Percentiles rank a stretch among this genome's conserved stretches.
phyloP scores from a whole-genome alignment of 1,284 basidiomycete species.

The Phellinidium pouzarii region DNA sequence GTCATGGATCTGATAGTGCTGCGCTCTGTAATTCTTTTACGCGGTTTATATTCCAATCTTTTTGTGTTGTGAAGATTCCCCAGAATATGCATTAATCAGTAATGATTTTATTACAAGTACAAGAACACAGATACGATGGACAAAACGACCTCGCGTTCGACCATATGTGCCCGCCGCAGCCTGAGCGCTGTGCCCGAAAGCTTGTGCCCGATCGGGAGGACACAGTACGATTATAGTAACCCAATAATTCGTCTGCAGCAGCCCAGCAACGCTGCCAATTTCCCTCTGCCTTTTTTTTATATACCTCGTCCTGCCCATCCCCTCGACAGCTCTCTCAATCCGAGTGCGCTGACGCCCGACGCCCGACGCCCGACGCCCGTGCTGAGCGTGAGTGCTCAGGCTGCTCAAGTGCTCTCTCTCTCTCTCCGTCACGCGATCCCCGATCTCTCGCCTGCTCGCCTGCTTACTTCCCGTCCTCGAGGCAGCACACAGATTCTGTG shows the following conservation, averaged over 20 bases:
- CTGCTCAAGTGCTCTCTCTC: background rate
- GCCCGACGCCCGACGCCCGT: background rate
- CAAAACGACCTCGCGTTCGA: no score
- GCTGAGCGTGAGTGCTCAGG: background rate
- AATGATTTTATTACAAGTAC: no score
- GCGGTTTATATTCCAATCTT: no score
- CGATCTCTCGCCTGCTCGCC: conserved; percentile 6
- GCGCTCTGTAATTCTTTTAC: no score
- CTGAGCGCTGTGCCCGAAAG: no score
- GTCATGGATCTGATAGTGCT: no score
- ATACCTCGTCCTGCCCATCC: conserved; percentile 3
- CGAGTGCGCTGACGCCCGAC: conserved; percentile 2
- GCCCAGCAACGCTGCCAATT: background rate
- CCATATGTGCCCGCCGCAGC: no score
- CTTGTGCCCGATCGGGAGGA: background rate
- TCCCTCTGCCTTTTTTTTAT: background rate
- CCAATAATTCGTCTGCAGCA: background rate
- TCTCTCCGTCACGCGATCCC: background rate
- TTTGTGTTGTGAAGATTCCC: no score
- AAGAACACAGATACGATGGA: no score
- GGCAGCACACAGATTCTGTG: conserved; percentile 12
- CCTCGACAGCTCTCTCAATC: background rate
- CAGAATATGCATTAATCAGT: no score
- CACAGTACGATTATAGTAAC: background rate
- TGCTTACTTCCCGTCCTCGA: conserved; percentile 15